These are phyloP conservation scores for Penicillium coffeae DNA, from an alignment of 495 filamentous ascomycete genomes.

Conservation along the genomic window DNA sequence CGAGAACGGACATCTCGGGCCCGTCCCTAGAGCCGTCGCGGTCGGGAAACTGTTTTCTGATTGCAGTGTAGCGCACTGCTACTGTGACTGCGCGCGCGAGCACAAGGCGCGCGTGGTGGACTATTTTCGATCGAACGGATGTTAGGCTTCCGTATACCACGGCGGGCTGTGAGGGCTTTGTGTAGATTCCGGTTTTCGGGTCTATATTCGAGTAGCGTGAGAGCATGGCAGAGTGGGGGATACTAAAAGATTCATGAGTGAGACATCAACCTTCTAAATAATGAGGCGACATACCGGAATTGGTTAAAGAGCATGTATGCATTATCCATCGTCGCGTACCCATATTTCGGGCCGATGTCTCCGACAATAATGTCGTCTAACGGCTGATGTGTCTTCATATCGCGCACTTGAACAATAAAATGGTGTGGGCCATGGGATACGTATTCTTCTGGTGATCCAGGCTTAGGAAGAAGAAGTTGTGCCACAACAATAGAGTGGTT, in stretches of 20 bases:
- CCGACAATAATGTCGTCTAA: slow-evolving; percentile 43
- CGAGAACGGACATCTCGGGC: slow-evolving; percentile 42
- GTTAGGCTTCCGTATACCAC: slow-evolving; percentile 47
- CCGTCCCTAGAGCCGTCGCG: slow-evolving; percentile 33
- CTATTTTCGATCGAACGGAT: slow-evolving; percentile 41
- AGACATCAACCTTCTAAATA: not conserved
- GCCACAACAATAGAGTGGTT: slow-evolving; percentile 45
- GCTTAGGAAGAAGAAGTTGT: slow-evolving; percentile 39
- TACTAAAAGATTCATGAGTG: slow-evolving; percentile 5
- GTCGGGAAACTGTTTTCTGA: slow-evolving; percentile 44
- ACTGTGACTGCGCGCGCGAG: slow-evolving; percentile 47
- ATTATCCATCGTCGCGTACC: slow-evolving; percentile 47
- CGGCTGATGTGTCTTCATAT: slow-evolving; percentile 39
- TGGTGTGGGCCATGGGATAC: slow-evolving; percentile 43
- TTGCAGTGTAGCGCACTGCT: slow-evolving; percentile 40
- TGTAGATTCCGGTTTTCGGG: slow-evolving; percentile 36
- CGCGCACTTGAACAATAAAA: slow-evolving; percentile 47
- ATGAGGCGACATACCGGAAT: slow-evolving; percentile 29
- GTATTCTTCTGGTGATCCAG: slow-evolving; percentile 11
- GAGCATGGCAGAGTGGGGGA: slow-evolving; percentile 46
- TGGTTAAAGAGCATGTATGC: slow-evolving; percentile 49
- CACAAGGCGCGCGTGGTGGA: slow-evolving; percentile 44
- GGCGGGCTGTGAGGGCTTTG: slow-evolving; percentile 36
- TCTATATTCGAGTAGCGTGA: slow-evolving; percentile 41
- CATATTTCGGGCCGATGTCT: slow-evolving; percentile 48